Base-by-base conservation (phyloP, 306 rosid genomes). In the Albizia julibrissin region DNA sequence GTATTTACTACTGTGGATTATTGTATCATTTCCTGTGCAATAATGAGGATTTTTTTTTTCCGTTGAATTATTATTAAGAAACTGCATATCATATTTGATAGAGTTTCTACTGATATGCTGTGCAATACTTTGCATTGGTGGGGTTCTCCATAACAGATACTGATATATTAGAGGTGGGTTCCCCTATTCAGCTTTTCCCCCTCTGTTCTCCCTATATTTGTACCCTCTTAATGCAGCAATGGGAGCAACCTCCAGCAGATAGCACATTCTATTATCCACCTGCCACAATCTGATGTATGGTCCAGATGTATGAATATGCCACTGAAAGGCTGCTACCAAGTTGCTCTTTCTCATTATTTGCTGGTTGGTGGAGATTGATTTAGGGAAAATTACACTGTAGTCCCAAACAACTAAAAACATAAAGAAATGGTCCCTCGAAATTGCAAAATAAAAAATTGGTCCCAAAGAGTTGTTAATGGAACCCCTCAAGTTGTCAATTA, bases 21-120 rank as follows among this genome's bases (percentile, higher is more conserved):
- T 84, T 88, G 84, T 88, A 85, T 82, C 84, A 82, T 84, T 79
- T 85, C 81, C 74, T 84, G 77, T 92, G 87, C 86, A 92, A 89
- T 90, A 94, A 92, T 85, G 73, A 83, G 83, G 79, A 75, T 24
- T 40, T 65, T 27, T 50, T 50, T 50, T 3, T 58, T 61, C 61
- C 16, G 12, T 77, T 80, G 74, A 86, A 65, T 66, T 66, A 33
- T 84, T 59, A 42, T 69, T 26, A 16, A 84, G 70, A 64, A 82
- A 78, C 82, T 82, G 74, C 71, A 33, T 33, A 66, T 66, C 69
- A 77, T 76, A 68, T 71, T 67, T 72, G 54, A 70, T 70, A 79
- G 54, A 73, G 79, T 73, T 42, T 72, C 54, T 70, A 33, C 37
- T 59, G 82, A 47, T 66, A 52, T 79, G 61, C 37, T 42, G 65